Evolutionary conservation across 352 stramenopile genomes (phyloP), one percentile per base, ranked within the genome.

Genomic region (Phytophthora pistaciae): DNA sequence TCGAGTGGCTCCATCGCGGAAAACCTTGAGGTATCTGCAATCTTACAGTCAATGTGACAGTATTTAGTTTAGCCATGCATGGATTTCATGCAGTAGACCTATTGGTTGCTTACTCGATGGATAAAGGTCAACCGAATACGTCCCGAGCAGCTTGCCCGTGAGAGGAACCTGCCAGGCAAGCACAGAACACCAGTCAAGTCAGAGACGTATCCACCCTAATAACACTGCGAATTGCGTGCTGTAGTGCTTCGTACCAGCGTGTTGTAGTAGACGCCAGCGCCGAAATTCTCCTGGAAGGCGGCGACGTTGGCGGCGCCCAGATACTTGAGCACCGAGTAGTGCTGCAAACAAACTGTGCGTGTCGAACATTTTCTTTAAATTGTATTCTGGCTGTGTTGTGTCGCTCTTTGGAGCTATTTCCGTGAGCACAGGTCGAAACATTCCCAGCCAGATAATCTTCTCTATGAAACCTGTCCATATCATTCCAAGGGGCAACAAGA

Each of bases 241-340:
- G 40, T 14, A 48, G 18, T 44, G 40, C 16, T 21, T 10, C 18
- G 40, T 46, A 92, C 87, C 61, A 95, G 75, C 8, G 90, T 95
- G 56, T 96, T 96, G 78, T 95, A 96, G 70, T 96, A 96, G 9
- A 95, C 66, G 1, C 85, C 87, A 5, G 90, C 90, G 46, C 90
- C 90, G 40, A 91, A 91, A 20, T 92, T 91, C 40, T 94, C 80
- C 65, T 95, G 90, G 48, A 93, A 84, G 31, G 73, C 65, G 14
- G 84, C 74, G 65, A 96, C 78, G 7, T 82, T 80, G 10, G 60
- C 55, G 13, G 87, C 80, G 3, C 87, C 91, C 53, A 95, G 69
- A 66, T 79, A 77, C 74, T 94, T 83, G 36, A 97, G 77, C 23
- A 92, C 74, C 52, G 90, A 96, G 78, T 96, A 96, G 58, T 96